Conservation (phyloP, 2,329 filamentous ascomycete genomes). For the Herpotrichia juniperi region DNA sequence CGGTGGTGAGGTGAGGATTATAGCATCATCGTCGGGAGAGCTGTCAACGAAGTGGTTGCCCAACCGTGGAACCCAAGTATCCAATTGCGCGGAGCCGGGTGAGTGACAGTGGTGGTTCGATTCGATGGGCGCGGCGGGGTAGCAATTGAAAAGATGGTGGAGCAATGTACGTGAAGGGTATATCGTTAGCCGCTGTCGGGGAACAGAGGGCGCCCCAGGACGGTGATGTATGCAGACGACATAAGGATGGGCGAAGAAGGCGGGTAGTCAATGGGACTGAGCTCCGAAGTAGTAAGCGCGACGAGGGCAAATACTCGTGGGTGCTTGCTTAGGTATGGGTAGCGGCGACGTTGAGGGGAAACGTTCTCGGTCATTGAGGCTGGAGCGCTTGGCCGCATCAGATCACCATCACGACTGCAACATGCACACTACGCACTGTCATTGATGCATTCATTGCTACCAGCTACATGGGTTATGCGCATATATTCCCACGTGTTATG, state of each 20-base stretch:
- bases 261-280: conserved; percentile 18
- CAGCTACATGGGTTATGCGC: too few relatives aligned
- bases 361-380: background rate
- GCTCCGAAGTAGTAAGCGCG: conserved; percentile 39
- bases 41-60: conserved; percentile 3
- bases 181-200: conserved; percentile 43
- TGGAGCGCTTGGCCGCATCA: background rate
- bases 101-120: conserved; percentile 17
- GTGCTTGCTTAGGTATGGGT: conserved; percentile 22
- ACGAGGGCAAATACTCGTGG: conserved; percentile 33
- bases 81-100: conserved; percentile 15
- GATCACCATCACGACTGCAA: background rate
- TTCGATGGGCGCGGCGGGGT: conserved; percentile 28
- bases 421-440: too few relatives aligned
- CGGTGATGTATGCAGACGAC: conserved; percentile 41
- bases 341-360: conserved; percentile 3
- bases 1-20: conserved; percentile 19
- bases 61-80: conserved; percentile 2
- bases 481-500: too few relatives aligned
- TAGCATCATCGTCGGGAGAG: conserved; percentile 25
- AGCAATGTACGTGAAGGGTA: background rate
- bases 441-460: too few relatives aligned
- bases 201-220: conserved; percentile 44
- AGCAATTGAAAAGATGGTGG: conserved; percentile 10
- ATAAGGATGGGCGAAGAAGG: conserved; percentile 35